Evolutionary conservation across 371 early-diverging fungal species (phyloP).

Genomic region (Lichtheimia hyalospora): DNA sequence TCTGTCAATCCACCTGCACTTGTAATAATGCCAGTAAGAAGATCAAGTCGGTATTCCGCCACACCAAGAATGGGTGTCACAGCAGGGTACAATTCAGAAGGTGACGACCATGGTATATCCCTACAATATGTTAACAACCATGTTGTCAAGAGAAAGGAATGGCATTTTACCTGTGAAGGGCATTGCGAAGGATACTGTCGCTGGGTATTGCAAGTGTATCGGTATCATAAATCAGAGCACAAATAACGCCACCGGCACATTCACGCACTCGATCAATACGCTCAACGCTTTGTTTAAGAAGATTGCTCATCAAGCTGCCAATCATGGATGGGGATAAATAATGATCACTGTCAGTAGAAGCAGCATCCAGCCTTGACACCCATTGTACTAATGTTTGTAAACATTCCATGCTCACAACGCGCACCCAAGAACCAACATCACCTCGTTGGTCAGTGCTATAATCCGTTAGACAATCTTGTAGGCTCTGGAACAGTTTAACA

Average conservation of each 20-base stretch:
- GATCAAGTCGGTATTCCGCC: slow-evolving; percentile 56
- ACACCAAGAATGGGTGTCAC: slow-evolving; percentile 59
- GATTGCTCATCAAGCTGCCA: slow-evolving; percentile 37
- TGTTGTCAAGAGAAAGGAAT: slow-evolving; percentile 3
- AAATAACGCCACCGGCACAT: slow-evolving; percentile 61
- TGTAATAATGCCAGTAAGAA: slow-evolving; percentile 69
- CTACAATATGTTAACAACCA: slow-evolving; percentile 12
- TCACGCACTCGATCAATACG: slow-evolving; percentile 80
- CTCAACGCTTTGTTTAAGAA: slow-evolving; percentile 77
- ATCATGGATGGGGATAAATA: slow-evolving; percentile 26
- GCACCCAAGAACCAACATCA: slow-evolving; percentile 95
- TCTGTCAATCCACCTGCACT: slow-evolving; percentile 84
- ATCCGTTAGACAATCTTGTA: slow-evolving; percentile 72
- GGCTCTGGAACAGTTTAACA: slow-evolving; percentile 35
- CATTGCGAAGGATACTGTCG: slow-evolving; percentile 23
- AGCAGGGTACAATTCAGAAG: slow-evolving; percentile 65
- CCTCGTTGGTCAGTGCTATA: slow-evolving; percentile 90
- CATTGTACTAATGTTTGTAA: slow-evolving; percentile 49
- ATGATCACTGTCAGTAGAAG: slow-evolving; percentile 2
- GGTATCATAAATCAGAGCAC: slow-evolving; percentile 33
- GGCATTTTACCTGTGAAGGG: slow-evolving; percentile 12
- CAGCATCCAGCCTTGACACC: slow-evolving; percentile 38
- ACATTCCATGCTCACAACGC: slow-evolving; percentile 70
- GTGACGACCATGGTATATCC: slow-evolving; percentile 63
- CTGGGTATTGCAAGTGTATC: slow-evolving; percentile 19